Base-by-base conservation (phyloP, 176 grass and related monocot genomes). In the Echinochloa phyllopogon region DNA sequence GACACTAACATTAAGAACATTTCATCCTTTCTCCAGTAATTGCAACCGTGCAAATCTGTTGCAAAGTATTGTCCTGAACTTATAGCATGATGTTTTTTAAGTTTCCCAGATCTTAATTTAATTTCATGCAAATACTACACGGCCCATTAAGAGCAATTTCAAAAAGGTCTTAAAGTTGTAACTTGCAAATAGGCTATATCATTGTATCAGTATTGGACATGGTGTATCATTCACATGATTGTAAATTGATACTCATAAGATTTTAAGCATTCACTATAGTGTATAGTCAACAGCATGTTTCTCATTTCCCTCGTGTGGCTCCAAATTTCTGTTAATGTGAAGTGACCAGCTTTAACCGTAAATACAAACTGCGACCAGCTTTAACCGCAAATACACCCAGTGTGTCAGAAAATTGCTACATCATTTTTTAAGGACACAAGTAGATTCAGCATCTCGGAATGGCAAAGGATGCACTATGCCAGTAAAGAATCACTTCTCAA, bases 401-500 rank as follows among this genome's bases (percentile, higher is more conserved):
- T 64, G 58, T 15, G 49, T 20, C 49, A 24, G 25, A 39, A 65
- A 74, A 11, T 36, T 45, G 40, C 6, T 51, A 49, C 20, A n/a
- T 10, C 38, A 29, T 29, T n/a, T 80, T 33, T 33, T 33, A 33
- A 45, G 15, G 24, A 25, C 6, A 33, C 4, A 48, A 38, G 50
- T 48, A 41, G 38, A 15, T 87, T n/a, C 3, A 16, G 21, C 47
- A 86, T 86, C 15, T 86, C 17, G 24, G 3, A 38, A 16, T 67
- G 13, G 44, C 42, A 14, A 17, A 21, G 45, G 67, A 3, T 58
- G 9, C 38, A 23, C 41, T 20, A 9, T 48, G 13, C 13, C 20
- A 23, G 51, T 14, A 62, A 76, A 87, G 25, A 70, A 52, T 41
- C 41, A 15, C 42, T 69, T 70, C 59, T 39, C 36, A 62, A 62